Evolutionary conservation across 352 stramenopile species (phyloP).

Genomic region (Phytopythium helicoides): DNA sequence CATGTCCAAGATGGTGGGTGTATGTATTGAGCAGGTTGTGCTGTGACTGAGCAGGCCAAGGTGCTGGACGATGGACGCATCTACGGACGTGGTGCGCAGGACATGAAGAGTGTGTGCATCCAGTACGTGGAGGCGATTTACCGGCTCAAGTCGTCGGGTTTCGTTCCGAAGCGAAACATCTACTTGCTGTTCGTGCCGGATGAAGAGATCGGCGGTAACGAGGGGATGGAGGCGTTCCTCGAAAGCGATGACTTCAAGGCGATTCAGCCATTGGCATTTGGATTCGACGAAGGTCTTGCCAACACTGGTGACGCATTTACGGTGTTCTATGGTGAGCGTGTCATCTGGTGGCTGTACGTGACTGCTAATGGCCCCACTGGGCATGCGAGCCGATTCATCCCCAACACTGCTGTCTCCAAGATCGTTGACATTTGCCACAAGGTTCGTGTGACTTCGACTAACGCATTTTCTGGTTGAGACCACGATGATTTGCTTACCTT

Average conservation of each 20-base stretch:
- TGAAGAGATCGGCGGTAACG: constrained; percentile 90
- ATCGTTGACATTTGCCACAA: constrained; percentile 88
- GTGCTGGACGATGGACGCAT: constrained; percentile 89
- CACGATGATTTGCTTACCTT: too few species aligned
- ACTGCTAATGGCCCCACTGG: constrained; percentile 70
- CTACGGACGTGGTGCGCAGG: constrained; percentile 92
- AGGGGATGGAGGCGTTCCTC: constrained; percentile 93
- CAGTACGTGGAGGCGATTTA: constrained; percentile 94
- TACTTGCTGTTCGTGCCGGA: constrained; percentile 93
- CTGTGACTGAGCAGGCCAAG: constrained; percentile 38
- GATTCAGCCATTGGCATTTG: constrained; percentile 84
- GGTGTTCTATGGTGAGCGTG: constrained; percentile 96
- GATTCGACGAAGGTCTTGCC: constrained; percentile 94
- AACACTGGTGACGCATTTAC: constrained; percentile 88
- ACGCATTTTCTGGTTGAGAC: too few species aligned
- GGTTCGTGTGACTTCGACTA: constrained; percentile 18
- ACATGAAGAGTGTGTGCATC: constrained; percentile 96
- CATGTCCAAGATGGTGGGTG: neutral
- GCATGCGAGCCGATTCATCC: constrained; percentile 93
- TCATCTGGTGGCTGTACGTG: constrained; percentile 92
- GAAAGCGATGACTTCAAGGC: constrained; percentile 79
- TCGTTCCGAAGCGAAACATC: constrained; percentile 84
- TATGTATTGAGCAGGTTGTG: too few species aligned
- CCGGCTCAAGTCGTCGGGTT: constrained; percentile 56
- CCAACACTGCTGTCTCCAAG: constrained; percentile 93